Conservation (phyloP, 768 basidiomycete genomes). For the Trametes sanguinea region DNA sequence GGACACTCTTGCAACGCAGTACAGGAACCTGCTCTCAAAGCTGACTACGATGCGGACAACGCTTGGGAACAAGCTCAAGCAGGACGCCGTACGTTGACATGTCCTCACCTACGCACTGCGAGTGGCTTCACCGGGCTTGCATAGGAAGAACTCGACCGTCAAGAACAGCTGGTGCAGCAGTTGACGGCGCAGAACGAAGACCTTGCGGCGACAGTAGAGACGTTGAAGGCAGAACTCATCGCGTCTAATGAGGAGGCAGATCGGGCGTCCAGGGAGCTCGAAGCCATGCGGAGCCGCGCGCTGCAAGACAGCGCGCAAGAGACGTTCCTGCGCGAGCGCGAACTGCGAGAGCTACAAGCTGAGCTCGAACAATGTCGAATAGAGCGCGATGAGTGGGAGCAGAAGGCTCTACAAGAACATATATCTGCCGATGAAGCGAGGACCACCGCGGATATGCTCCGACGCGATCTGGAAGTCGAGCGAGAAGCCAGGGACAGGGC, state of each 20-base stretch:
- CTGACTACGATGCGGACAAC: conserved; percentile 92
- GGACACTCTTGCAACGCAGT: conserved; percentile 82
- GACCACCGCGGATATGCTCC: conserved; percentile 53
- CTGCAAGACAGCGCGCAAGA: conserved; percentile 73
- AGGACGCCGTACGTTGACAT: conserved; percentile 79
- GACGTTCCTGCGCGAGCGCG: conserved; percentile 67
- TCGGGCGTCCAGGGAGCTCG: conserved; percentile 68
- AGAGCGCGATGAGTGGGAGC: conserved; percentile 78
- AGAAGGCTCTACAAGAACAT: conserved; percentile 62
- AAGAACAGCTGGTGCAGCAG: conserved; percentile 81
- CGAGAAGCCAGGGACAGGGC: conserved; percentile 60
- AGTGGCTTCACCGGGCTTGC: conserved; percentile 22
- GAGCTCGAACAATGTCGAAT: conserved; percentile 86
- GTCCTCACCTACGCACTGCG: neutral
- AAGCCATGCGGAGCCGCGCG: conserved; percentile 61
- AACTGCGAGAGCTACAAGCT: conserved; percentile 78
- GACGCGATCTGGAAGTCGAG: conserved; percentile 69
- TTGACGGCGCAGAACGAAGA: conserved; percentile 80
- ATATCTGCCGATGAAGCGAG: conserved; percentile 70
- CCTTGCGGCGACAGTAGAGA: conserved; percentile 67
- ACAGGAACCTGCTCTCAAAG: conserved; percentile 83
- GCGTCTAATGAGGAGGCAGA: conserved; percentile 76
- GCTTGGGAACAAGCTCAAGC: conserved; percentile 90
- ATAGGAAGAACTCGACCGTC: conserved; percentile 97
- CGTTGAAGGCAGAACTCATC: conserved; percentile 79